phyloP scores from a whole-genome alignment of 371 early-diverging fungal genomes.

The Smittium mucronatum region DNA sequence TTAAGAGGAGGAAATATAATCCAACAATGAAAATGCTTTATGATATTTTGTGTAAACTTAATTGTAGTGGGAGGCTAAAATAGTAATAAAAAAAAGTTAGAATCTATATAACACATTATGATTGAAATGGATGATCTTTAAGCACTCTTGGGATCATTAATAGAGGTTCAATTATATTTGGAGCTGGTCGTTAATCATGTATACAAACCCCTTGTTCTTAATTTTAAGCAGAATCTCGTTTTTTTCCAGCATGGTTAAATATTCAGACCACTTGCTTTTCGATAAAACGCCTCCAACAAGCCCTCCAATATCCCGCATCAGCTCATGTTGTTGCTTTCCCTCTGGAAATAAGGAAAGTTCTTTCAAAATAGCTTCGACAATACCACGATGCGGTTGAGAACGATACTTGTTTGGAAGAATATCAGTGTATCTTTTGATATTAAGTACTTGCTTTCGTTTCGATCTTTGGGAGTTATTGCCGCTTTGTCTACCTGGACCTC shows the following conservation, averaged over 20 bases:
- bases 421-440: slow-evolving; percentile 23
- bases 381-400: slow-evolving; percentile 25
- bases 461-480: neutral
- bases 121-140: too few species aligned
- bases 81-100: too few species aligned
- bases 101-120: too few species aligned
- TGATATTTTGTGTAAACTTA: too few species aligned
- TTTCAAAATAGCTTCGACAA: slow-evolving; percentile 27
- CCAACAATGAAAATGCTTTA: too few species aligned
- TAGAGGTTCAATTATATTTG: too few species aligned
- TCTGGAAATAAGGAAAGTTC: slow-evolving; percentile 28
- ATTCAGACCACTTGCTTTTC: slow-evolving; percentile 28
- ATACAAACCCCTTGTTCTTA: slow-evolving; percentile 30
- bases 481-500: slow-evolving; percentile 18
- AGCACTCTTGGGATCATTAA: too few species aligned
- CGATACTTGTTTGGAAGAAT: slow-evolving; percentile 19
- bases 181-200: slow-evolving; percentile 23
- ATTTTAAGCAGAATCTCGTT: slow-evolving; percentile 22
- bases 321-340: slow-evolving; percentile 29
- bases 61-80: too few species aligned
- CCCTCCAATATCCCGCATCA: slow-evolving; percentile 23
- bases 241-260: slow-evolving; percentile 28
- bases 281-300: slow-evolving; percentile 17
- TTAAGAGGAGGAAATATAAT: too few species aligned
- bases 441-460: slow-evolving; percentile 25